Percentiles rank a stretch among this genome's conserved stretches.
Conservation (phyloP, 306 rosid species). For the Ormosia emarginata region DNA sequence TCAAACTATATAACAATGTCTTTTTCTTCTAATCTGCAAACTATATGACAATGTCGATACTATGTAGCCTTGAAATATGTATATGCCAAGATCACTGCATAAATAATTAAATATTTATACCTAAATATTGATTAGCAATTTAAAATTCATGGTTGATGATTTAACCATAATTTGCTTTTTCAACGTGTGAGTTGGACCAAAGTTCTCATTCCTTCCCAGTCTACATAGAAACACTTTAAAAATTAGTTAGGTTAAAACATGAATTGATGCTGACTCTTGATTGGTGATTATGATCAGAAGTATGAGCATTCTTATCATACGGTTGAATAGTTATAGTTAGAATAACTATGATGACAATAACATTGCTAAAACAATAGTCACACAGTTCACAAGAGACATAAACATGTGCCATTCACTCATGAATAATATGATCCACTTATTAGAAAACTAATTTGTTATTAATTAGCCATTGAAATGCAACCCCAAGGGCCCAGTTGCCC, state of each 20-base stretch:
- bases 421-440: not conserved
- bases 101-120: not conserved
- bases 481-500: slow-evolving; percentile 29
- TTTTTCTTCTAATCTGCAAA: no score
- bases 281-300: slow-evolving; percentile 20
- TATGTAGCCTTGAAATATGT: not conserved
- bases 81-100: not conserved
- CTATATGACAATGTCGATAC: no score
- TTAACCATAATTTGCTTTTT: not conserved
- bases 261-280: not conserved
- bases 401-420: slow-evolving; percentile 40
- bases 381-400: slow-evolving; percentile 30
- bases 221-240: no score
- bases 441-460: slow-evolving; percentile 23
- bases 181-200: not conserved
- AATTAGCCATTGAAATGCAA: slow-evolving; percentile 24
- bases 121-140: not conserved
- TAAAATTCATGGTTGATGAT: not conserved
- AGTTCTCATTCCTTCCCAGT: not conserved
- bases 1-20: not conserved
- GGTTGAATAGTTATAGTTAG: slow-evolving; percentile 24
- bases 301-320: slow-evolving; percentile 25
- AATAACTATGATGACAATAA: slow-evolving; percentile 24
- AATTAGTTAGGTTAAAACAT: not conserved
- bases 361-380: slow-evolving; percentile 15